Evolutionary conservation across 768 basidiomycete genomes (phyloP).

Genomic region (Boletus bicolor): DNA sequence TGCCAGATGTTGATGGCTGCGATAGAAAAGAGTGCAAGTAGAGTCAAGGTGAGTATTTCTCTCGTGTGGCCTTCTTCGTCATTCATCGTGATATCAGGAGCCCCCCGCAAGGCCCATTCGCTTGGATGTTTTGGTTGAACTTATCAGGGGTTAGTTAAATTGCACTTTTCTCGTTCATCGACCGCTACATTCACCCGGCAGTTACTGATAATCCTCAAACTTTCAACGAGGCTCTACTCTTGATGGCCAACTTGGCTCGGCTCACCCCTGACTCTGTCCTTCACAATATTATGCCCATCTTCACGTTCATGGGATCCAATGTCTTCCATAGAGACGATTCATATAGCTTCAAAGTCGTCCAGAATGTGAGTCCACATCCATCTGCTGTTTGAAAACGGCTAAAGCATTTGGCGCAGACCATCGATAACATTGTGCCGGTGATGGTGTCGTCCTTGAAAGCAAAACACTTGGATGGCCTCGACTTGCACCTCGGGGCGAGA

Average conservation of each 20-base stretch:
- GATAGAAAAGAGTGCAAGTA: constrained; percentile 60
- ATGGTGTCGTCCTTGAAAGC: constrained; percentile 78
- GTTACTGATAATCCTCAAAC: constrained; percentile 92
- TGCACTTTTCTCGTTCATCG: neutral
- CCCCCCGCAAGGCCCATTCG: constrained; percentile 59
- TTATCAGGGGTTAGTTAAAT: constrained; percentile 62
- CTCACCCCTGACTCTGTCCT: constrained; percentile 88
- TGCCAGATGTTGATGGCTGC: constrained; percentile 85
- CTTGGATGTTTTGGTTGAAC: constrained; percentile 81
- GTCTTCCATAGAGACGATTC: constrained; percentile 95
- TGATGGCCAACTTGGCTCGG: constrained; percentile 80
- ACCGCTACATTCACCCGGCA: constrained; percentile 27
- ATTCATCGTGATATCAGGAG: constrained; percentile 39
- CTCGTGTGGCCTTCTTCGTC: neutral
- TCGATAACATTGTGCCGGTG: constrained; percentile 91
- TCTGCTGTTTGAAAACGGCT: neutral
- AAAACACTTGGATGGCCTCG: constrained; percentile 49
- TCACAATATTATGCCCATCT: constrained; percentile 95
- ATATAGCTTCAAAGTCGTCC: constrained; percentile 93
- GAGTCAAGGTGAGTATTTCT: constrained; percentile 46
- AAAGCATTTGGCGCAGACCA: constrained; percentile 52
- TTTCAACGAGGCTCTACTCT: constrained; percentile 85
- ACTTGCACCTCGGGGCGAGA: constrained; percentile 65
- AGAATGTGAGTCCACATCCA: constrained; percentile 55
- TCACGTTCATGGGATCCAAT: constrained; percentile 99